Evolutionary conservation across 140 eudicot genomes (phyloP).

Genomic region (Oenanthe javanica): DNA sequence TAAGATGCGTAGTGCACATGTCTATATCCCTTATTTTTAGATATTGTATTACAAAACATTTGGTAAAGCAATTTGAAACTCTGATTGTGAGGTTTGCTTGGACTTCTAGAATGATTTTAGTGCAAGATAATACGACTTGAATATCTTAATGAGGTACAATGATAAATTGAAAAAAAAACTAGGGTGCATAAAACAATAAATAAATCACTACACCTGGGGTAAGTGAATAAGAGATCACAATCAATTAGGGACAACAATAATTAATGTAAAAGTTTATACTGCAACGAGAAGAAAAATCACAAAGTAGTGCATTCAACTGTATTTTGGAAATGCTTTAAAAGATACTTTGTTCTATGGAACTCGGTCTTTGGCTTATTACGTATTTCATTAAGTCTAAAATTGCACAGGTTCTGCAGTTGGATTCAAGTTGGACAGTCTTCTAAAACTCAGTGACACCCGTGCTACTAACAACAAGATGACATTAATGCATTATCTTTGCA

Average conservation of each 20-base stretch:
- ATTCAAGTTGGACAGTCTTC: too few species aligned
- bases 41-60: neutral
- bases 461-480: too few species aligned
- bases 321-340: too few species aligned
- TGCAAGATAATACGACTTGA: neutral
- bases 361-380: too few species aligned
- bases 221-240: constrained; percentile 17
- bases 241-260: too few species aligned
- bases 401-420: too few species aligned
- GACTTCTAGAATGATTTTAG: neutral
- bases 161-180: neutral
- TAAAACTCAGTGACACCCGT: too few species aligned
- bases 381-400: constrained; percentile 12
- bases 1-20: neutral
- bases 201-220: neutral
- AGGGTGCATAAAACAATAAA: too few species aligned
- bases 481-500: constrained; percentile 19
- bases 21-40: neutral
- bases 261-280: too few species aligned
- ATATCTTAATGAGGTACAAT: neutral
- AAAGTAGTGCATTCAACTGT: too few species aligned
- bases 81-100: neutral
- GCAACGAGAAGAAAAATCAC: too few species aligned
- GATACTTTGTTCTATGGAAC: too few species aligned
- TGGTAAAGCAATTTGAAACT: neutral